Conservation (phyloP, 345 rosid species). For the Anastatica hierochuntica region DNA sequence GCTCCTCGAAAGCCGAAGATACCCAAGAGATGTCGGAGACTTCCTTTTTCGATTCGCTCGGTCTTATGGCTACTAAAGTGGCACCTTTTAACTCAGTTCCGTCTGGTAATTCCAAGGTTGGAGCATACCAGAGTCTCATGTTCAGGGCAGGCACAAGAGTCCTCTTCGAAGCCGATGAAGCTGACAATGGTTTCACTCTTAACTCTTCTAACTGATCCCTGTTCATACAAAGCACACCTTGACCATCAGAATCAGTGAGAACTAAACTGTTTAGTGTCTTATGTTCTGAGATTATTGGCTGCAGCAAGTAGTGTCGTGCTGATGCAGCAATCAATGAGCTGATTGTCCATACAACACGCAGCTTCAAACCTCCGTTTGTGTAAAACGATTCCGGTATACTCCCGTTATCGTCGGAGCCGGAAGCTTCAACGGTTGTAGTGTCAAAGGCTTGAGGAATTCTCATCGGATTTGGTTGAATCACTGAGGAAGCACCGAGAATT, state of each 20-base stretch:
- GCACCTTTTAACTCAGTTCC: conserved; percentile 85
- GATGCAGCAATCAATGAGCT: conserved; percentile 93
- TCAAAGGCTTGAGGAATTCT: conserved; percentile 17
- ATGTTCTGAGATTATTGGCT: conserved; percentile 80
- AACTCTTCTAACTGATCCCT: conserved; percentile 87
- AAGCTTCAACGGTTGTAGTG: conserved; percentile 7
- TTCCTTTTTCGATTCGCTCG: conserved; percentile 67
- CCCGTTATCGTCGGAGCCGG: conserved; percentile 49
- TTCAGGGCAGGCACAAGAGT: conserved; percentile 85
- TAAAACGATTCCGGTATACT: conserved; percentile 94
- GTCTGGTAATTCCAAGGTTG: conserved; percentile 63
- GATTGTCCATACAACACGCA: conserved; percentile 94
- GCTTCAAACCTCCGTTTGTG: conserved; percentile 81
- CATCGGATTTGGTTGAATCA: conserved; percentile 16
- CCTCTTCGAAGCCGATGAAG: conserved; percentile 91
- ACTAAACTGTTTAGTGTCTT: conserved; percentile 78
- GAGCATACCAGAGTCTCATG: conserved; percentile 98
- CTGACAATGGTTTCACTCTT: conserved; percentile 79
- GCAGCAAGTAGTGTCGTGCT: conserved; percentile 82
- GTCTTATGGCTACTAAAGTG: conserved; percentile 87
- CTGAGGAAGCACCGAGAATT: conserved; percentile 79
- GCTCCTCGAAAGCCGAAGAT: conserved; percentile 74
- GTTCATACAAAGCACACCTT: conserved; percentile 90
- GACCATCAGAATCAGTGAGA: conserved; percentile 74
- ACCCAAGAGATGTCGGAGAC: conserved; percentile 69